phyloP scores from a whole-genome alignment of 768 basidiomycete species.

The Suillus plorans region DNA sequence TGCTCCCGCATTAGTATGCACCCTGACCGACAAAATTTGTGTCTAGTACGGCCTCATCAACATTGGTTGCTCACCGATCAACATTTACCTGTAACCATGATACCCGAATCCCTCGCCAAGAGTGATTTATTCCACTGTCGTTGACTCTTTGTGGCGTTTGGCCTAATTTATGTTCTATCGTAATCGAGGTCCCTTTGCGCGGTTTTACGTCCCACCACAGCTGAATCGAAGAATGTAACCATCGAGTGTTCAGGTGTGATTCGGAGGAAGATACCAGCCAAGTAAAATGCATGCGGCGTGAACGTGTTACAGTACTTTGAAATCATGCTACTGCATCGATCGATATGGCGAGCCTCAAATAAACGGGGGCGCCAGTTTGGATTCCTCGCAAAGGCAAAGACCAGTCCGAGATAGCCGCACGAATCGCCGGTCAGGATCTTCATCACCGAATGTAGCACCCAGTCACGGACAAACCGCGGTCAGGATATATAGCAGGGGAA shows the following conservation, averaged over 20 bases:
- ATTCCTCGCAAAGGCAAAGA: neutral
- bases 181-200: neutral
- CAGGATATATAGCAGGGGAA: neutral
- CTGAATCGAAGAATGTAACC: neutral
- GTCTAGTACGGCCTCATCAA: constrained; percentile 1
- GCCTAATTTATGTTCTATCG: neutral
- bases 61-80: constrained; percentile 1
- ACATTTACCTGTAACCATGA: neutral
- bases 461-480: neutral
- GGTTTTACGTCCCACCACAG: neutral
- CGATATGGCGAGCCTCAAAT: neutral
- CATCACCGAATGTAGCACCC: neutral
- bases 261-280: neutral
- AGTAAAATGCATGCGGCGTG: neutral
- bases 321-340: neutral
- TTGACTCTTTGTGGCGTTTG: neutral
- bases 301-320: neutral
- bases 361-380: neutral
- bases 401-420: neutral
- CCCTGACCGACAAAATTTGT: neutral
- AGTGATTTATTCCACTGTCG: neutral
- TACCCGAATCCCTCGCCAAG: too few species aligned
- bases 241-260: neutral
- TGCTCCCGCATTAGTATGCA: neutral
- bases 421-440: neutral